Percentiles rank a stretch among this genome's conserved stretches.
Evolutionary conservation across 352 stramenopile species (phyloP).

Genomic region (Phytophthora fragariaefolia): DNA sequence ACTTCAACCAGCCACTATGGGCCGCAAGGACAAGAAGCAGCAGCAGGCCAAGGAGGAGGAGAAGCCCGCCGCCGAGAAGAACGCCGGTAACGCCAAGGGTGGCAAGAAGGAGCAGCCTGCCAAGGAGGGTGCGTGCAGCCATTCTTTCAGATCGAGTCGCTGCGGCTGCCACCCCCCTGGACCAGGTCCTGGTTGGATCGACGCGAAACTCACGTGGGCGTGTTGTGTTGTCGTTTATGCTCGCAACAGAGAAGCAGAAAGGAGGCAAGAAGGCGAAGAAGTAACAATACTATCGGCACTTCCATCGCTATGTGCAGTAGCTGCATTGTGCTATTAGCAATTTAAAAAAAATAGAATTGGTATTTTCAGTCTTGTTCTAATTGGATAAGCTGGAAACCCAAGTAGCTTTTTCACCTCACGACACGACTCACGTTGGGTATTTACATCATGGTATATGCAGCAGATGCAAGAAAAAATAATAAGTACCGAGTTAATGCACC

Average conservation of each 20-base stretch:
- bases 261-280: constrained; percentile 2
- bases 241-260: neutral
- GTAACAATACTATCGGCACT: neutral
- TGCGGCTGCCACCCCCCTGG: neutral
- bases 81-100: constrained; percentile 23
- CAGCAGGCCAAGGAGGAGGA: constrained; percentile 20
- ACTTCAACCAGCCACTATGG: constrained; percentile 24
- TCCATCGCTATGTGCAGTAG: neutral
- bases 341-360: neutral
- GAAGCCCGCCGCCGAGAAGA: constrained; percentile 29
- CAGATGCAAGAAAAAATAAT: too few species aligned
- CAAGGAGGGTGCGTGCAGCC: constrained; percentile 13
- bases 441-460: too few species aligned
- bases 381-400: too few species aligned
- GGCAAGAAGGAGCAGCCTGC: constrained; percentile 27
- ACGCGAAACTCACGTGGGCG: neutral
- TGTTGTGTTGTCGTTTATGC: neutral
- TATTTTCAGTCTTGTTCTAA: too few species aligned
- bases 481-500: too few species aligned
- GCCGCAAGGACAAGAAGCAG: constrained; percentile 41
- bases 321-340: constrained; percentile 3
- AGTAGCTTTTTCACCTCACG: too few species aligned
- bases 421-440: neutral
- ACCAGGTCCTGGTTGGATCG: neutral
- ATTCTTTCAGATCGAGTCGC: neutral